Conservation (phyloP, 495 filamentous ascomycete genomes). For the Penicillium argentinense region DNA sequence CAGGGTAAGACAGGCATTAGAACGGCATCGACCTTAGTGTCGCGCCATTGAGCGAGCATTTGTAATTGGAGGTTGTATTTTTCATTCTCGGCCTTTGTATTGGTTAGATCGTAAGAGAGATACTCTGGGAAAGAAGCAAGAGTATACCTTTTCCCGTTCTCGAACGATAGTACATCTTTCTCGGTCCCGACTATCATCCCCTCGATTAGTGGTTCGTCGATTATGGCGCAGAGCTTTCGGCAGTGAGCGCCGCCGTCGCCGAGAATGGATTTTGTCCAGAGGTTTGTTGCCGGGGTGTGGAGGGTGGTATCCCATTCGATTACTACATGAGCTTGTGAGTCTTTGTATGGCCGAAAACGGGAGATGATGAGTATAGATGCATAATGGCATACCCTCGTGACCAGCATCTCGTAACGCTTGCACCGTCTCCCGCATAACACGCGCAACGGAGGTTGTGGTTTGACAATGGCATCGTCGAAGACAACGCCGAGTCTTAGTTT, state of each 20-base stretch:
- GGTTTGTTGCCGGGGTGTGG: constrained; percentile 23
- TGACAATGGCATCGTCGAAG: constrained; percentile 51
- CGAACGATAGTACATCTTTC: constrained; percentile 20
- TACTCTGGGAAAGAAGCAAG: too few relatives aligned
- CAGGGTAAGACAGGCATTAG: constrained; percentile 56
- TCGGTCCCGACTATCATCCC: constrained; percentile 37
- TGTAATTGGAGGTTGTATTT: constrained; percentile 26
- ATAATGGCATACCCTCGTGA: constrained; percentile 38
- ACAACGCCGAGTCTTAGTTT: constrained; percentile 52
- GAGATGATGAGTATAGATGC: background rate
- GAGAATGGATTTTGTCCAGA: constrained; percentile 51
- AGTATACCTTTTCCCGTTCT: constrained; percentile 35
- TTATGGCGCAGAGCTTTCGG: constrained; percentile 42
- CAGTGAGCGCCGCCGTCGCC: constrained; percentile 58
- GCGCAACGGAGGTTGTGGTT: constrained; percentile 52
- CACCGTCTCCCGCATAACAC: constrained; percentile 39
- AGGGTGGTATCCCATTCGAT: constrained; percentile 38
- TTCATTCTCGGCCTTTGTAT: constrained; percentile 30
- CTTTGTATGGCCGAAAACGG: background rate
- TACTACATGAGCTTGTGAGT: constrained; percentile 25
- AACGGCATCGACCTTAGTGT: constrained; percentile 60
- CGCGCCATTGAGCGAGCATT: constrained; percentile 50
- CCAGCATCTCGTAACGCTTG: constrained; percentile 40
- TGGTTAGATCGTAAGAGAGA: too few relatives aligned
- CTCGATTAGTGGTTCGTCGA: constrained; percentile 56